Conservation (phyloP, 116 monocot species). For the Phalaenopsis hybrid region DNA sequence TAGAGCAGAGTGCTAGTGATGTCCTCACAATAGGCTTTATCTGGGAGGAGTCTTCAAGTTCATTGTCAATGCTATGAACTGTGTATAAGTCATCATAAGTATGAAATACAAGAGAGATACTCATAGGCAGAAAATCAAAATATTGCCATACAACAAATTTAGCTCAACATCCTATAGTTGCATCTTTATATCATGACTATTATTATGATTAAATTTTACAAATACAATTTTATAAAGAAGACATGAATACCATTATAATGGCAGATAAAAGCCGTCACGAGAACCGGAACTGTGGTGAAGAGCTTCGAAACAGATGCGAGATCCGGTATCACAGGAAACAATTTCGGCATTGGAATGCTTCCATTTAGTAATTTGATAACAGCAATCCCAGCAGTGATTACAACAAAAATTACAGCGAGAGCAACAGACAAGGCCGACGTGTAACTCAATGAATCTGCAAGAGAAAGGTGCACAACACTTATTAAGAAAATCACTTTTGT, state of each 20-base stretch:
- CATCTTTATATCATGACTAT: not conserved
- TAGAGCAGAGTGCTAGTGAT: conserved; percentile 23
- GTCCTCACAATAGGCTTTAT: conserved; percentile 27
- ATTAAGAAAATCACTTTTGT: not conserved
- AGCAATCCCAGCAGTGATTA: conserved; percentile 46
- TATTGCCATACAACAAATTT: not conserved
- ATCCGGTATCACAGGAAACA: conserved; percentile 33
- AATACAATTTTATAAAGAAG: not conserved
- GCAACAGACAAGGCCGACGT: conserved; percentile 53
- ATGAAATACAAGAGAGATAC: not conserved
- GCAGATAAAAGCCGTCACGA: conserved; percentile 52
- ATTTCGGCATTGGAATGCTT: conserved; percentile 30
- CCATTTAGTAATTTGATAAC: conserved; percentile 30
- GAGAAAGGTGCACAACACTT: not conserved
- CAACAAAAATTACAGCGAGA: conserved; percentile 52
- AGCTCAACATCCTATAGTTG: not conserved
- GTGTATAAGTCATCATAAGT: conserved; percentile 4
- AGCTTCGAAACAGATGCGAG: conserved; percentile 40
- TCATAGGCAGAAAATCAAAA: not conserved
- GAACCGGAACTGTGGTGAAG: conserved; percentile 48
- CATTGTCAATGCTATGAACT: conserved; percentile 28
- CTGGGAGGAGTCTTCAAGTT: conserved; percentile 20
- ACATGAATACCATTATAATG: conserved; percentile 45
- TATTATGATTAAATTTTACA: not conserved
- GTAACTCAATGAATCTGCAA: conserved; percentile 54